phyloP scores from a whole-genome alignment of 192 early-diverging fungal genomes.

The Mycoemilia scoparia region DNA sequence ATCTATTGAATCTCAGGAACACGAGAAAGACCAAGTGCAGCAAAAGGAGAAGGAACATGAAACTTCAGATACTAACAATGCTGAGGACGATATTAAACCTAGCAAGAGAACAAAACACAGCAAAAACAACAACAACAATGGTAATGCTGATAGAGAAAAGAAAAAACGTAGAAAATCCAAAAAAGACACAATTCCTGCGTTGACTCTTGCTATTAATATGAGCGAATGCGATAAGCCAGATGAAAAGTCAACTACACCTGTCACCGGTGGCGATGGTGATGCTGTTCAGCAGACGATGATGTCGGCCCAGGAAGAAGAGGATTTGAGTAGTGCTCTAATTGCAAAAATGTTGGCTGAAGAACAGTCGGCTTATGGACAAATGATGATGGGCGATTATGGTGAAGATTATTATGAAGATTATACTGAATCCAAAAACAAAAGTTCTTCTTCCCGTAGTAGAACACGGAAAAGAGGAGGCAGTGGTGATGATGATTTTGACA shows the following conservation, averaged over 20 bases:
- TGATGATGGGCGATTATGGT: slow-evolving; percentile 33
- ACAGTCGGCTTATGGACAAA: slow-evolving; percentile 19
- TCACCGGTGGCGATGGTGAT: slow-evolving; percentile 11
- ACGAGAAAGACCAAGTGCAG: too few species aligned
- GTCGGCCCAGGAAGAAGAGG: slow-evolving; percentile 58
- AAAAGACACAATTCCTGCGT: neutral
- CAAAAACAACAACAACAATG: neutral
- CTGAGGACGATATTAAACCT: neutral
- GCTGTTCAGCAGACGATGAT: slow-evolving; percentile 12
- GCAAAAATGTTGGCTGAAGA: slow-evolving; percentile 61
- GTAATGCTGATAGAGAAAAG: neutral
- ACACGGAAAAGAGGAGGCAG: slow-evolving; percentile 11
- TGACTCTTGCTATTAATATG: neutral
- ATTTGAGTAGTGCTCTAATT: slow-evolving; percentile 61
- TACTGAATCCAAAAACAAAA: slow-evolving; percentile 1
- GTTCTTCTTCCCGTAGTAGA: neutral
- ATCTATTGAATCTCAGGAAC: too few species aligned
- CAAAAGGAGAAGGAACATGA: too few species aligned
- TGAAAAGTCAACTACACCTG: neutral
- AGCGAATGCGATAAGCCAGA: neutral
- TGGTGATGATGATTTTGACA: slow-evolving; percentile 24
- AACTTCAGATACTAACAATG: too few species aligned
- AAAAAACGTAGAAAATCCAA: neutral
- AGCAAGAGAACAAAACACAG: slow-evolving; percentile 2
- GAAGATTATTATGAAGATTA: slow-evolving; percentile 34